These are phyloP conservation scores for Tolypocladium album DNA, from an alignment of 2,329 filamentous ascomycete genomes.

Conservation along the genomic window DNA sequence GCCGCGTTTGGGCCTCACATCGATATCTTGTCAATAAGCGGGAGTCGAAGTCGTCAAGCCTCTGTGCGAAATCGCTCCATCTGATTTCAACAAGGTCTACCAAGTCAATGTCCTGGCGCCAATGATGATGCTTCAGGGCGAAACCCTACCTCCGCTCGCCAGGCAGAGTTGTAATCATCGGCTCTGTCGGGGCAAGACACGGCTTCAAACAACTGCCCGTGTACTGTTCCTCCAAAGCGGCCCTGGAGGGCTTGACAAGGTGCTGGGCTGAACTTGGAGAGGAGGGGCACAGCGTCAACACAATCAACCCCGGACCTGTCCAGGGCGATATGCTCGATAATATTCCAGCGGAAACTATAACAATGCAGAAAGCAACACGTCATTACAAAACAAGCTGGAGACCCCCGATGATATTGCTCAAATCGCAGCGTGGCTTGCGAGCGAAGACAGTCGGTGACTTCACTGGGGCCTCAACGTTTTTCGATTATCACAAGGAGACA, in stretches of 20 bases:
- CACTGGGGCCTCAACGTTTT: too few species aligned
- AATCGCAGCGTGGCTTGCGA: conserved; percentile 44
- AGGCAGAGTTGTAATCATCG: conserved; percentile 47
- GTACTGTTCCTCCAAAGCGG: conserved; percentile 48
- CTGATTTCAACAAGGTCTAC: conserved; percentile 27
- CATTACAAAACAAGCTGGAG: conserved; percentile 39
- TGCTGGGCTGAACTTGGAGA: conserved; percentile 45
- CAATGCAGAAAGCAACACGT: conserved; percentile 38
- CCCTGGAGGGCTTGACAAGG: conserved; percentile 48
- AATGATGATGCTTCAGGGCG: conserved; percentile 36
- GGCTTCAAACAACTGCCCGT: conserved; percentile 34
- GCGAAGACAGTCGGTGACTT: conserved; percentile 30
- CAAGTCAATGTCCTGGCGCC: conserved; percentile 45
- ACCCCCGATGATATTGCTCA: conserved; percentile 42
- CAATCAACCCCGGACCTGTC: conserved; percentile 48
- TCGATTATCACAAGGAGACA: too few species aligned
- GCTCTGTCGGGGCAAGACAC: conserved; percentile 37
- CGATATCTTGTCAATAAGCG: conserved; percentile 26
- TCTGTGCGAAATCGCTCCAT: neutral
- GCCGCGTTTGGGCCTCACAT: neutral
- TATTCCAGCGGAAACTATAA: conserved; percentile 36
- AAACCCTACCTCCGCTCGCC: conserved; percentile 17
- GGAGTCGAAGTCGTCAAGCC: neutral
- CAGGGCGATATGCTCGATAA: conserved; percentile 46
- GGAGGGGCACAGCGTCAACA: conserved; percentile 49